phyloP scores from a whole-genome alignment of 2,329 filamentous ascomycete genomes.

The Cladophialophora bantiana region DNA sequence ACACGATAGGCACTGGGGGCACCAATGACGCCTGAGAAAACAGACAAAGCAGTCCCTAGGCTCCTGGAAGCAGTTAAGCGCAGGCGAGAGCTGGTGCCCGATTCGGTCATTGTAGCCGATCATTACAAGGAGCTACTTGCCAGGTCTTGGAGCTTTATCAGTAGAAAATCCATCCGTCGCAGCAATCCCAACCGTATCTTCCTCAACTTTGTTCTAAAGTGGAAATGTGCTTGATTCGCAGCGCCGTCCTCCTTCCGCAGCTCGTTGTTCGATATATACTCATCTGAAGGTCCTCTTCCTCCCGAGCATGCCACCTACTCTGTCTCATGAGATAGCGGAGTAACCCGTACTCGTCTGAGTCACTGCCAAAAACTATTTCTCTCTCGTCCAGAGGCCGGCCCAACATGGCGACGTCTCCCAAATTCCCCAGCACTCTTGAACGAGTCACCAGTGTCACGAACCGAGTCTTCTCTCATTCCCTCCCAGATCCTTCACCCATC shows the following conservation, averaged over 20 bases:
- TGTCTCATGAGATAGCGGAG: slow-evolving; percentile 1
- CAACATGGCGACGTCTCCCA: slow-evolving; percentile 32
- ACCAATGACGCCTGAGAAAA: slow-evolving; percentile 11
- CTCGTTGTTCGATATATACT: background rate
- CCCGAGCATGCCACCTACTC: slow-evolving; percentile 26
- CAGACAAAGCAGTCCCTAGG: background rate
- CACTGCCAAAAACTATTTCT: slow-evolving; percentile 10
- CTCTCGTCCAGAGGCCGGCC: background rate
- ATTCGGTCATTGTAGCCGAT: slow-evolving; percentile 23
- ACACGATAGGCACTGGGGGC: background rate
- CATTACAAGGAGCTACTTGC: background rate
- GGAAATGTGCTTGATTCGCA: background rate
- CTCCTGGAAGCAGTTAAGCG: slow-evolving; percentile 1
- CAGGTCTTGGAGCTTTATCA: slow-evolving; percentile 18
- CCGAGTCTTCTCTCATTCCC: slow-evolving; percentile 49
- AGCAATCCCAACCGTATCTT: slow-evolving; percentile 1
- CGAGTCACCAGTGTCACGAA: slow-evolving; percentile 36
- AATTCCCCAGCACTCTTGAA: slow-evolving; percentile 27
- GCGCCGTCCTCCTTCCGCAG: background rate
- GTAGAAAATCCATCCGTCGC: background rate
- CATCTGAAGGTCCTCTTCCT: background rate
- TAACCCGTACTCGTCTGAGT: slow-evolving; percentile 10
- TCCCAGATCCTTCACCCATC: slow-evolving; percentile 68
- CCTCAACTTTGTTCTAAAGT: slow-evolving; percentile 4
- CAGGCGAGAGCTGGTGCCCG: slow-evolving; percentile 7